A percentile compares a stretch with the other conserved stretches of the same genome.
phyloP scores from a whole-genome alignment of 1,139 yeast genomes.

The Pichia sp. region DNA sequence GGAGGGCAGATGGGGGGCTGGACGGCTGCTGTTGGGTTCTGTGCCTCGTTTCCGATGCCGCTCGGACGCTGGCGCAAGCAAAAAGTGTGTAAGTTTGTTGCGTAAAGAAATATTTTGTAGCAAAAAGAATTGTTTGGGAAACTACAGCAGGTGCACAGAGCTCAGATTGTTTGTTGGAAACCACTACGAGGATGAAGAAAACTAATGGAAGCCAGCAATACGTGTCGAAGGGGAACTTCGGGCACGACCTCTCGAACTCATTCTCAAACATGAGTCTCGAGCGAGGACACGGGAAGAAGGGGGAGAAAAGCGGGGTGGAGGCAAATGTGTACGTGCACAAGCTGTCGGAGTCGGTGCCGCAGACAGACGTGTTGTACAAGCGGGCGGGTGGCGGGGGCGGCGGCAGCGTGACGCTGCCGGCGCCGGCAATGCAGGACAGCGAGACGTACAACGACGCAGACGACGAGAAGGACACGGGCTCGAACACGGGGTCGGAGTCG shows the following conservation, averaged over 20 bases:
- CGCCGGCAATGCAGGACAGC: background rate
- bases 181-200: background rate
- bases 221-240: conserved; percentile 6
- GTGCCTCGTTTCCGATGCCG: too few relatives aligned
- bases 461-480: background rate
- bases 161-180: too few relatives aligned
- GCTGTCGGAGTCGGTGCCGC: background rate
- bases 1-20: background rate
- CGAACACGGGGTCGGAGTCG: background rate
- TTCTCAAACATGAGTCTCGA: background rate
- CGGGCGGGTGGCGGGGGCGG: background rate
- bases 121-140: too few relatives aligned
- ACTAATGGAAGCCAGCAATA: background rate
- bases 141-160: too few relatives aligned
- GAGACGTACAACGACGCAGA: background rate
- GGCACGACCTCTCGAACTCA: conserved; percentile 11
- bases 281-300: background rate
- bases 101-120: too few relatives aligned
- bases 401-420: background rate
- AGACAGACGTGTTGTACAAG: background rate
- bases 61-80: too few relatives aligned
- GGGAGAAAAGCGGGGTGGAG: background rate
- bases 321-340: background rate
- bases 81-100: too few relatives aligned
- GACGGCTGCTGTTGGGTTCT: too few relatives aligned